These are phyloP conservation scores for Penium margaritaceum DNA, from an alignment of 139 green algal species.

Conservation along the genomic window DNA sequence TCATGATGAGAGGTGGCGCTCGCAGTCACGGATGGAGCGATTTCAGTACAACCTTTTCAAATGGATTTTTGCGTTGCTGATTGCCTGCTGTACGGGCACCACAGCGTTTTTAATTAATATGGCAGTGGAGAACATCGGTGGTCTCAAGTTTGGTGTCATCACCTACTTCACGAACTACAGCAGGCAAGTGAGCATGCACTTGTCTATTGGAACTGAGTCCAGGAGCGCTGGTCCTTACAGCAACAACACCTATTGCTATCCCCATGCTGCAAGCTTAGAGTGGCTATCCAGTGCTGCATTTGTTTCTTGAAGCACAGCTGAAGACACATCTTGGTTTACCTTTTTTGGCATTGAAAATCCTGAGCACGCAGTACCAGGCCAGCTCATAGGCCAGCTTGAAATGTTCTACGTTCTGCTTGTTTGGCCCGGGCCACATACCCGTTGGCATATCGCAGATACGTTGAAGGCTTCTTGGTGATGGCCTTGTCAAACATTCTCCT, in stretches of 20 bases:
- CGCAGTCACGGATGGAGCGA: constrained; percentile 4
- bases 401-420: no score
- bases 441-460: constrained; percentile 47
- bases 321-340: background rate
- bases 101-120: constrained; percentile 62
- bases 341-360: background rate
- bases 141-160: constrained; percentile 63
- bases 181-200: background rate
- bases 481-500: constrained; percentile 35
- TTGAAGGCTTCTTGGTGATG: constrained; percentile 56
- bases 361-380: no score
- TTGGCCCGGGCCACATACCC: no score
- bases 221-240: background rate
- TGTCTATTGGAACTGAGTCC: background rate
- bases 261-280: no score
- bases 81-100: constrained; percentile 24
- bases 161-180: constrained; percentile 46
- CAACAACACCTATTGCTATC: constrained; percentile 4
- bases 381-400: no score
- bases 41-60: constrained; percentile 28
- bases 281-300: no score
- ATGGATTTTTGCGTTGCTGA: constrained; percentile 32
- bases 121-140: constrained; percentile 67
- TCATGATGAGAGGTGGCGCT: constrained; percentile 27
- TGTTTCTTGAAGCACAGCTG: background rate